Evolutionary conservation across 1,284 basidiomycete species (phyloP).

Genomic region (Volvariella surrecta): DNA sequence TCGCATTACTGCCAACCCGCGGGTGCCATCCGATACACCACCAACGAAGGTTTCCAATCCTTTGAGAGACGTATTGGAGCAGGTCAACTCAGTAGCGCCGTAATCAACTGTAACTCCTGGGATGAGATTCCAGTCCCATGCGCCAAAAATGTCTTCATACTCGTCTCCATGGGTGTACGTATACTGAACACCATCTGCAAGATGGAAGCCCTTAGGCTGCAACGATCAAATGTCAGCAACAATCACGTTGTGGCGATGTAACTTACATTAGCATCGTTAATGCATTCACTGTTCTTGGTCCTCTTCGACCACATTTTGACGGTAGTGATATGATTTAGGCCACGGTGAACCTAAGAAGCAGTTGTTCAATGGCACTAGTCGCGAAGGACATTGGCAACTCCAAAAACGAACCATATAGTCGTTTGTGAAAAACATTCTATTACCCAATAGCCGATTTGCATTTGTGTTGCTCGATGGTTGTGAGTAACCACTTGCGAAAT

Average conservation of each 20-base stretch:
- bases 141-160: slow-evolving; percentile 56
- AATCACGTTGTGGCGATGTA: background rate
- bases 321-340: slow-evolving; percentile 44
- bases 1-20: slow-evolving; percentile 48
- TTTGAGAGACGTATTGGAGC: slow-evolving; percentile 24
- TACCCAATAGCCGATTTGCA: slow-evolving; percentile 39
- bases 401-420: slow-evolving; percentile 54
- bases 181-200: slow-evolving; percentile 53
- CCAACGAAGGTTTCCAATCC: slow-evolving; percentile 52
- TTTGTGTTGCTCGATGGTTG: slow-evolving; percentile 32
- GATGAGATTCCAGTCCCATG: slow-evolving; percentile 64
- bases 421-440: slow-evolving; percentile 49
- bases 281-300: slow-evolving; percentile 53
- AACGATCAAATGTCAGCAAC: background rate
- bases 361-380: too few species aligned
- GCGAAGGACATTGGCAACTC: too few species aligned
- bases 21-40: slow-evolving; percentile 42
- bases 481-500: slow-evolving; percentile 27
- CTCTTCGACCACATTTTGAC: slow-evolving; percentile 56
- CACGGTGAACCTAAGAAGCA: slow-evolving; percentile 50
- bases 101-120: slow-evolving; percentile 63
- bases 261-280: slow-evolving; percentile 43
- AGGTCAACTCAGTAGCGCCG: slow-evolving; percentile 38
- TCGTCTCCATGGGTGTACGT: slow-evolving; percentile 52
- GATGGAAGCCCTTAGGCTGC: slow-evolving; percentile 47